These are phyloP conservation scores for Ceratobasidium sp. DNA, from an alignment of 1,284 basidiomycete genomes.

Conservation along the genomic window DNA sequence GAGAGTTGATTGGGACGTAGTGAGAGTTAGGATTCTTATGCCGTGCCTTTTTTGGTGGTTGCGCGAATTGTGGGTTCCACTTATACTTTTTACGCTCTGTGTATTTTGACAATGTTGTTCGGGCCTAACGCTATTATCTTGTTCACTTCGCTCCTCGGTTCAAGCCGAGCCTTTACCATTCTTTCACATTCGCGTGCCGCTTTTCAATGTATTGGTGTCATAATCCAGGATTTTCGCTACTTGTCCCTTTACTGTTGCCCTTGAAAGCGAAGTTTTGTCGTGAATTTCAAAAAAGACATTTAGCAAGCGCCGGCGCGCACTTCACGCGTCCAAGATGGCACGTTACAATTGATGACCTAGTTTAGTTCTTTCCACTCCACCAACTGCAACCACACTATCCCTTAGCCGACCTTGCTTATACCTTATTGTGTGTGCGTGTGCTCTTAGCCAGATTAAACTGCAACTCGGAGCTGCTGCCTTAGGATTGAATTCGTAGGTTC, in stretches of 20 bases:
- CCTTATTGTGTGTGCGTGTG: constrained; percentile 31
- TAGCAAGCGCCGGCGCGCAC: constrained; percentile 44
- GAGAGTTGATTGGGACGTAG: not conserved
- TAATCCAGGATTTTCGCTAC: constrained; percentile 34
- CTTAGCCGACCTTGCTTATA: constrained; percentile 2
- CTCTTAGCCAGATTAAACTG: constrained; percentile 24
- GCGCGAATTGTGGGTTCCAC: constrained; percentile 45
- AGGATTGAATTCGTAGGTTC: constrained; percentile 12
- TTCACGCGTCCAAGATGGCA: constrained; percentile 26
- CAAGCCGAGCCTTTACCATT: constrained; percentile 24
- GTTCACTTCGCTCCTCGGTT: constrained; percentile 23
- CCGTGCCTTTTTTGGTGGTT: constrained; percentile 40
- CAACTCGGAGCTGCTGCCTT: constrained; percentile 11
- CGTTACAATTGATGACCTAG: constrained; percentile 39
- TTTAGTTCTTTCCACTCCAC: constrained; percentile 24
- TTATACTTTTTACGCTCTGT: constrained; percentile 39
- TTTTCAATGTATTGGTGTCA: constrained; percentile 30
- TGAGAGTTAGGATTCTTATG: constrained; percentile 17
- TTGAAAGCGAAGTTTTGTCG: too few relatives aligned
- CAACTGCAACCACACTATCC: too few relatives aligned
- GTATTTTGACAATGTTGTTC: constrained; percentile 42
- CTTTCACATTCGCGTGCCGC: constrained; percentile 43
- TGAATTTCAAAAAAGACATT: not conserved
- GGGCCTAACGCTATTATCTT: constrained; percentile 45
- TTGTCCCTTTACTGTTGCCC: not conserved